phyloP scores from a whole-genome alignment of 169 alveolate genomes.

The Cryptosporidium viatorum region DNA sequence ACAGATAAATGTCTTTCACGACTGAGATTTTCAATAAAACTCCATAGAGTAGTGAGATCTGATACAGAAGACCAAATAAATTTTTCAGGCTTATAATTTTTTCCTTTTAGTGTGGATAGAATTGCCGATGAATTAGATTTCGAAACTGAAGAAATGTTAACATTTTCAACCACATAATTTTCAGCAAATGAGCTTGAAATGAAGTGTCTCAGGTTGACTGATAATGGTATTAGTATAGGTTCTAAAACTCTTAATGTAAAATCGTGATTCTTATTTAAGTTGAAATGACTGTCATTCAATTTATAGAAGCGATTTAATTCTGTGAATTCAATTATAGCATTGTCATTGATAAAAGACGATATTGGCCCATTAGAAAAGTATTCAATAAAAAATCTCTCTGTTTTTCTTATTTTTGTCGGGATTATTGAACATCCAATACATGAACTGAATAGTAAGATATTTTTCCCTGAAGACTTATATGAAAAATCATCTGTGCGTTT shows the following conservation, averaged over 20 bases:
- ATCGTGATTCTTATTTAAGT: neutral
- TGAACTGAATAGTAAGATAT: slow-evolving; percentile 2
- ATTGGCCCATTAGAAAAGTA: neutral
- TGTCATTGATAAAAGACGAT: slow-evolving; percentile 2
- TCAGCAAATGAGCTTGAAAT: slow-evolving; percentile 1
- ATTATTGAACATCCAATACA: neutral
- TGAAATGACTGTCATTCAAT: neutral
- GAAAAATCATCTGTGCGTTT: neutral
- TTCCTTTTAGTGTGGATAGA: slow-evolving; percentile 24
- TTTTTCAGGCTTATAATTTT: slow-evolving; percentile 13
- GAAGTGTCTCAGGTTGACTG: slow-evolving; percentile 41
- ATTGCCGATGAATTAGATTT: slow-evolving; percentile 38
- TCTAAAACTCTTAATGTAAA: neutral
- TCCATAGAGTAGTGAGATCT: slow-evolving; percentile 1
- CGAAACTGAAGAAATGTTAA: neutral
- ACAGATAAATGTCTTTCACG: slow-evolving; percentile 58
- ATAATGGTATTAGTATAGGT: slow-evolving; percentile 51
- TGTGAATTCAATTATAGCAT: neutral
- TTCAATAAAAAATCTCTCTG: neutral
- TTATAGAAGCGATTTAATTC: neutral
- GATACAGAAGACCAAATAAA: slow-evolving; percentile 48
- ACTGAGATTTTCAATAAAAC: slow-evolving; percentile 27
- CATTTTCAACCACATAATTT: neutral
- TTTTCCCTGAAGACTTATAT: neutral
- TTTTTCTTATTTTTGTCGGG: neutral